Base-by-base conservation (phyloP, 2,329 filamentous ascomycete species). In the Epichloe sibirici region DNA sequence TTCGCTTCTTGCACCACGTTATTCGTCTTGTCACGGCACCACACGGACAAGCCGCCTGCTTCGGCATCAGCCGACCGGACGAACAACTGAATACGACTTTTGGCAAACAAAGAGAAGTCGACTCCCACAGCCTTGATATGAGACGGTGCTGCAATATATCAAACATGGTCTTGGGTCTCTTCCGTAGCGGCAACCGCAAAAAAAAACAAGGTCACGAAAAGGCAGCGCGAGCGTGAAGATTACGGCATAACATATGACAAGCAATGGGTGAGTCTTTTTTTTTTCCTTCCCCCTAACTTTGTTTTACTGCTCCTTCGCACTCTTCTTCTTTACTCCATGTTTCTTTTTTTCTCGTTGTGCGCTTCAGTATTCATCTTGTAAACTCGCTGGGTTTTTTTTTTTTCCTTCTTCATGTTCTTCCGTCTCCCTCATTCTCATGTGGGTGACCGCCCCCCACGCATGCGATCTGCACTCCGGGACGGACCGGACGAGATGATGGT, bases 221-320 rank as follows among this genome's bases (percentile, higher is more conserved):
- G 54, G 31, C 58, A 59, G 63, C 53, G 13, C 23, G 9, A 42
- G 21, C 1, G 31, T 42, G 43, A 51, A 37, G 37, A 47, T 8
- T 47, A 46, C n/a, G 34, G 43, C 12, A 34, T 39, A 25, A n/a
- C 23, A 5, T 61, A 64, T 53, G 72, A 76, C 61, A 77, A 78
- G 65, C 66, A 74, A 57, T 76, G 74, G 74, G 74, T 77, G 65
- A 61, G 70, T 66, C 35, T 44, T 42, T 54, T 49, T 37, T 55
- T 52, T 45, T 52, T 55, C 52, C 52, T 54, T 49, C 15, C 51
- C 45, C 40, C 51, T 50, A 43, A 7, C 13, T 5, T 25, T n/a
- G 23, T 12, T 46, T 37, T 46, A 7, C 15, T 46, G 6, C 15
- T 11, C 28, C 6, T 47, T 31, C 7, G 12, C 15, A 1, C 11